Percentiles rank a stretch among this genome's conserved stretches.
Evolutionary conservation across 257 asterid species (phyloP).

Genomic region (Nicotiana otophora): DNA sequence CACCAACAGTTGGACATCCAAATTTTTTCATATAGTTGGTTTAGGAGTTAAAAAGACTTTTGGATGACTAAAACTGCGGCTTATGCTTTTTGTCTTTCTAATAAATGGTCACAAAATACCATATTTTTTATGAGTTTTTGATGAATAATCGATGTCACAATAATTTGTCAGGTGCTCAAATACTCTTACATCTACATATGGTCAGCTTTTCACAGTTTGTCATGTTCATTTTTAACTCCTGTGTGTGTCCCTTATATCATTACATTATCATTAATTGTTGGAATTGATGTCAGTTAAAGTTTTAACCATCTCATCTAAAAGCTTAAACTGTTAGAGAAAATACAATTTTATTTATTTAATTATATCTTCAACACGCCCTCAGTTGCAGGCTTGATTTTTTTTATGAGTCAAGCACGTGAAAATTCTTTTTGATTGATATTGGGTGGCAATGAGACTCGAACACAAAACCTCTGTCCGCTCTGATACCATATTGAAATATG

Average conservation of each 20-base stretch:
- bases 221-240: background rate
- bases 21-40: background rate
- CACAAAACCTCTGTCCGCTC: too few species aligned
- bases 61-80: background rate
- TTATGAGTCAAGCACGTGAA: too few species aligned
- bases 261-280: background rate
- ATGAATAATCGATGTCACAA: background rate
- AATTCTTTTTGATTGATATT: too few species aligned
- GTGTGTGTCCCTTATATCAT: background rate
- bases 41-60: background rate
- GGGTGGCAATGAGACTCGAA: too few species aligned
- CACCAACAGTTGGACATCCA: background rate
- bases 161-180: background rate
- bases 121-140: background rate
- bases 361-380: too few species aligned
- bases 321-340: too few species aligned
- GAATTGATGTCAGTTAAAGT: background rate
- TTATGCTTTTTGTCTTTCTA: background rate
- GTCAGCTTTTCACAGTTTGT: background rate
- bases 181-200: background rate
- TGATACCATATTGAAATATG: too few species aligned
- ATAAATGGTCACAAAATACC: background rate
- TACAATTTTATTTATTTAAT: too few species aligned
- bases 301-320: too few species aligned
- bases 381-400: too few species aligned